Conservation (phyloP, 495 filamentous ascomycete genomes). For the Apodospora peruviana region DNA sequence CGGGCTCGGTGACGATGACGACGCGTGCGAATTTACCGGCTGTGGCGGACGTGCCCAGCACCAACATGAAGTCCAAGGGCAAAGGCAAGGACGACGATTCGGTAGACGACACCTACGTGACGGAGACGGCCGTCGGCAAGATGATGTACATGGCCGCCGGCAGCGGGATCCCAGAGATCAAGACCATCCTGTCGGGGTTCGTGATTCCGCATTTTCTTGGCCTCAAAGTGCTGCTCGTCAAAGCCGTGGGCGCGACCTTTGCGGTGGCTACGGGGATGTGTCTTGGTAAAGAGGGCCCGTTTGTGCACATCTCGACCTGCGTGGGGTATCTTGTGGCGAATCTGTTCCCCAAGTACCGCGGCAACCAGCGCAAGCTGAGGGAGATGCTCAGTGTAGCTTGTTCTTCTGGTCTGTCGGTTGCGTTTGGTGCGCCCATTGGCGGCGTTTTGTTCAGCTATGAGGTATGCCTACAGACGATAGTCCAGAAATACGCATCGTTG, state of each 20-base stretch:
- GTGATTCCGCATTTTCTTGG: constrained; percentile 52
- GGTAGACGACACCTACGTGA: too few relatives aligned
- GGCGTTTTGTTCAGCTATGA: constrained; percentile 53
- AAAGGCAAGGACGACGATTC: too few relatives aligned
- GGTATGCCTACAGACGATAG: too few relatives aligned
- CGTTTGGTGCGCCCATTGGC: constrained; percentile 54
- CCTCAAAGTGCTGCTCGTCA: constrained; percentile 48
- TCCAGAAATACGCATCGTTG: too few relatives aligned
- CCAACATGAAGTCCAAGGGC: not conserved
- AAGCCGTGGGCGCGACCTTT: constrained; percentile 50
- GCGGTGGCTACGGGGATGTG: constrained; percentile 54
- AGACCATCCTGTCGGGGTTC: constrained; percentile 54
- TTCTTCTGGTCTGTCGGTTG: constrained; percentile 48
- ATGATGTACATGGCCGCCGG: constrained; percentile 53
- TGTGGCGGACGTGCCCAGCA: constrained; percentile 19
- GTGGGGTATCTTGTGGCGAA: constrained; percentile 46
- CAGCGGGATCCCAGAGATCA: constrained; percentile 54
- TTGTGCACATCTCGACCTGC: constrained; percentile 53
- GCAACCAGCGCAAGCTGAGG: constrained; percentile 47
- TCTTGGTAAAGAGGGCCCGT: constrained; percentile 55
- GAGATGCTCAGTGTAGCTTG: constrained; percentile 51
- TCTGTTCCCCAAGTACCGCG: constrained; percentile 46
- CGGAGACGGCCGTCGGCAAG: too few relatives aligned
- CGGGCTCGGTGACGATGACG: constrained; percentile 45
- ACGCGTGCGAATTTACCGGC: constrained; percentile 44